These are phyloP conservation scores for Arthrobotrys entomopaga DNA, from an alignment of 2,329 filamentous ascomycete species.

Conservation along the genomic window DNA sequence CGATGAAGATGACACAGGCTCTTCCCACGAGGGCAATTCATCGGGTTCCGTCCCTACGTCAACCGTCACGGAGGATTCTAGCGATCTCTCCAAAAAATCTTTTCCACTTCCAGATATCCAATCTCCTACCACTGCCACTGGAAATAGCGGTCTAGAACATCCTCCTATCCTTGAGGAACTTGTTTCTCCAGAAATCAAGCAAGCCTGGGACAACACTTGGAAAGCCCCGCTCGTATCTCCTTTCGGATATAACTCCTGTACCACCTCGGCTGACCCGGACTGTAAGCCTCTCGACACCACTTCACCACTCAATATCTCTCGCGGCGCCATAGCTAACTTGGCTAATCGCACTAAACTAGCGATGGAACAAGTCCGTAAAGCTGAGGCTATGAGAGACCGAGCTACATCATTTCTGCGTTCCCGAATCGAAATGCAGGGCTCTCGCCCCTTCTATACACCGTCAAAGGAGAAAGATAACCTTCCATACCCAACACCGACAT, in stretches of 20 bases:
- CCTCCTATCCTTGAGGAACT: constrained; percentile 39
- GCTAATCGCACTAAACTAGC: constrained; percentile 55
- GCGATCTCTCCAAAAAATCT: constrained; percentile 12
- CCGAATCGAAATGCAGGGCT: constrained; percentile 39
- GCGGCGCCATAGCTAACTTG: constrained; percentile 50
- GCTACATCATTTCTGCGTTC: constrained; percentile 41
- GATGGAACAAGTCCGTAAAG: constrained; percentile 54
- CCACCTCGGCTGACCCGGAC: constrained; percentile 16
- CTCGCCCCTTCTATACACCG: constrained; percentile 8
- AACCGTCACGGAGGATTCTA: constrained; percentile 19
- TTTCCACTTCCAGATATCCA: constrained; percentile 39
- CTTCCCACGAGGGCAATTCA: constrained; percentile 8
- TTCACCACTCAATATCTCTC: constrained; percentile 32
- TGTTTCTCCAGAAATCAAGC: constrained; percentile 43
- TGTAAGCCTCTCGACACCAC: constrained; percentile 53
- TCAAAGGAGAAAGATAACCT: constrained; percentile 21
- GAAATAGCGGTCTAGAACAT: constrained; percentile 5
- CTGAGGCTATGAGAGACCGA: constrained; percentile 48
- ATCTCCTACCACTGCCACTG: constrained; percentile 1
- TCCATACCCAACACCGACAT: constrained; percentile 14
- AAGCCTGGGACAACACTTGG: constrained; percentile 47
- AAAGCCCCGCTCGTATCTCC: constrained; percentile 29
- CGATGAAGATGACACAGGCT: constrained; percentile 28
- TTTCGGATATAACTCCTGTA: constrained; percentile 15
- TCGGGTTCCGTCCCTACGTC: constrained; percentile 32